phyloP scores from a whole-genome alignment of 805 yeast species.

The Candida namnaoensis region DNA sequence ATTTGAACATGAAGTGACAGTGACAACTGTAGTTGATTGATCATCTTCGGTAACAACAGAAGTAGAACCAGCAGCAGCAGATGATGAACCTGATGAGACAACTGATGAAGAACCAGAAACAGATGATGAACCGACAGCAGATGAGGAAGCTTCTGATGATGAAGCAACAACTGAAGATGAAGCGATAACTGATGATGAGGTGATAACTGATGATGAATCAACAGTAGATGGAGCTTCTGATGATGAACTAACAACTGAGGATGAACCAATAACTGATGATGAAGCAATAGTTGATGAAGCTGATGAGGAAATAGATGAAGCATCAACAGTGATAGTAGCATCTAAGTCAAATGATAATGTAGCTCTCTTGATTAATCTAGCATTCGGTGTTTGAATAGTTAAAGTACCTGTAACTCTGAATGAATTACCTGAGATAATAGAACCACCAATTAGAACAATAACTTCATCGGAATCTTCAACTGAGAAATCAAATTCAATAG shows the following conservation, averaged over 20 bases:
- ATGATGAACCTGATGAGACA: constrained; percentile 11
- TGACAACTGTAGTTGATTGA: neutral
- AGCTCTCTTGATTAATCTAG: neutral
- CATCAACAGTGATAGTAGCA: neutral
- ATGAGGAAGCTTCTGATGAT: constrained; percentile 10
- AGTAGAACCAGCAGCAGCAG: constrained; percentile 7
- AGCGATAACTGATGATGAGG: no score
- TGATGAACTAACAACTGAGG: neutral
- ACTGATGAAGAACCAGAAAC: constrained; percentile 21
- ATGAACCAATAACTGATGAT: constrained; percentile 7
- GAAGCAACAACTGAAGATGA: constrained; percentile 10
- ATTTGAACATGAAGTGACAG: constrained; percentile 2
- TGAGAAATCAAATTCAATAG: no score
- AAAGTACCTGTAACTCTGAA: neutral
- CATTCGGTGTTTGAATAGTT: neutral
- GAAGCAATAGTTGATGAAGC: constrained; percentile 1
- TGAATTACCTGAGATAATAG: no score
- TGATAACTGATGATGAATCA: no score
- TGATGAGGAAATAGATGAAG: neutral
- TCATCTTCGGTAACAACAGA: constrained; percentile 2
- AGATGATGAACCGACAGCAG: constrained; percentile 18
- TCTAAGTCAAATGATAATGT: neutral
- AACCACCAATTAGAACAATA: no score
- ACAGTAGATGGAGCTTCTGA: constrained; percentile 12
- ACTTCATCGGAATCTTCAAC: no score